Percentiles rank a stretch among this genome's conserved stretches.
phyloP scores from a whole-genome alignment of 306 rosid genomes.

The Casuarina cunninghamiana region DNA sequence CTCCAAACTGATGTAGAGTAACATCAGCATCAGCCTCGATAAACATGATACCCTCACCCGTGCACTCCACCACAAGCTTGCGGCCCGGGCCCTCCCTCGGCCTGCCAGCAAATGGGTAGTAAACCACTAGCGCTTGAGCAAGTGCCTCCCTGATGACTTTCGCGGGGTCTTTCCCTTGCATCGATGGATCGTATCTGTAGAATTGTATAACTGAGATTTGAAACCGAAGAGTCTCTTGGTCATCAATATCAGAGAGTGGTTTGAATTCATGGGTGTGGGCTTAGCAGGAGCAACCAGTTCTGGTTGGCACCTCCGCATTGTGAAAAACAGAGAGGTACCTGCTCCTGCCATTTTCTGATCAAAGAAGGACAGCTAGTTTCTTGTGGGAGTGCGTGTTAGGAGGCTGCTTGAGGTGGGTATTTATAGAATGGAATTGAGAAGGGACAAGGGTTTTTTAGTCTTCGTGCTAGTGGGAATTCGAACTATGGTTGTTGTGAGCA shows the following conservation, averaged over 20 bases:
- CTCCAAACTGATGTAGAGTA: neutral
- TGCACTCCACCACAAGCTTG: constrained; percentile 16
- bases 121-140: constrained; percentile 30
- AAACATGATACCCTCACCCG: neutral
- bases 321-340: too few species aligned
- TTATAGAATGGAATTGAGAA: too few species aligned
- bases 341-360: too few species aligned
- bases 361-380: too few species aligned
- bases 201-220: constrained; percentile 42
- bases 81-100: constrained; percentile 31
- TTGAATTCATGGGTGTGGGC: too few species aligned
- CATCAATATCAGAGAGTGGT: constrained; percentile 34
- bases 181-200: constrained; percentile 28
- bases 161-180: constrained; percentile 35
- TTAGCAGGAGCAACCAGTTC: too few species aligned
- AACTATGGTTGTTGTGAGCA: too few species aligned
- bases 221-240: constrained; percentile 43
- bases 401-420: too few species aligned
- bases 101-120: constrained; percentile 49
- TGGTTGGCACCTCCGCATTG: too few species aligned
- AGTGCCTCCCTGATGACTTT: constrained; percentile 37
- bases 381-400: too few species aligned
- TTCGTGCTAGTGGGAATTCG: too few species aligned
- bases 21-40: constrained; percentile 1
- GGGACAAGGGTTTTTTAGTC: too few species aligned